phyloP scores from a whole-genome alignment of 2,329 filamentous ascomycete genomes.

The Venturia carpophila region DNA sequence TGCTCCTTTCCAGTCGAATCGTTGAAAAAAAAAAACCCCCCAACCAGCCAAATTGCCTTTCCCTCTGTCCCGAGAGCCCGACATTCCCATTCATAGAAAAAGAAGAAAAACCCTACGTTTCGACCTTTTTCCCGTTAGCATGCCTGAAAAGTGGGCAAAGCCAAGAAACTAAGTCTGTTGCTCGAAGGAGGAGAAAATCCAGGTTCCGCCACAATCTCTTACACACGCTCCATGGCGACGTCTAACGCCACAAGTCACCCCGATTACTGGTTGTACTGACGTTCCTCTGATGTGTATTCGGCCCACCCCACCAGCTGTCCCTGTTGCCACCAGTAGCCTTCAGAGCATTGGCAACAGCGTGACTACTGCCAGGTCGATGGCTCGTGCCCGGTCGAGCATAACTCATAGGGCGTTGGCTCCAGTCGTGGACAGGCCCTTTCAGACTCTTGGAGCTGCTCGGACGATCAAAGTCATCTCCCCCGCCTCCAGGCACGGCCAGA shows the following conservation, averaged over 20 bases:
- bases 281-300: background rate
- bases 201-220: background rate
- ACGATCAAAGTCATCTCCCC: slow-evolving; percentile 8
- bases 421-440: background rate
- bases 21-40: background rate
- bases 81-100: background rate
- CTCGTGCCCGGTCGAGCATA: background rate
- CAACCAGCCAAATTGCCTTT: background rate
- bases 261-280: background rate
- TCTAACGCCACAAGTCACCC: background rate
- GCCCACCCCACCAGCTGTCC: slow-evolving; percentile 2
- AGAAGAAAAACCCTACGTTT: background rate
- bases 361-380: slow-evolving; percentile 14
- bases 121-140: background rate
- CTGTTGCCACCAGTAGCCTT: background rate
- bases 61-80: background rate
- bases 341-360: slow-evolving; percentile 14
- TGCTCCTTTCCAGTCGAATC: background rate
- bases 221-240: background rate
- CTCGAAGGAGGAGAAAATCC: background rate
- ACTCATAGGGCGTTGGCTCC: slow-evolving; percentile 13
- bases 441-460: background rate
- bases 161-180: background rate
- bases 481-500: slow-evolving; percentile 13
- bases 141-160: background rate